Base-by-base conservation (phyloP, 2,329 filamentous ascomycete species). In the Colletotrichum nymphaeae region DNA sequence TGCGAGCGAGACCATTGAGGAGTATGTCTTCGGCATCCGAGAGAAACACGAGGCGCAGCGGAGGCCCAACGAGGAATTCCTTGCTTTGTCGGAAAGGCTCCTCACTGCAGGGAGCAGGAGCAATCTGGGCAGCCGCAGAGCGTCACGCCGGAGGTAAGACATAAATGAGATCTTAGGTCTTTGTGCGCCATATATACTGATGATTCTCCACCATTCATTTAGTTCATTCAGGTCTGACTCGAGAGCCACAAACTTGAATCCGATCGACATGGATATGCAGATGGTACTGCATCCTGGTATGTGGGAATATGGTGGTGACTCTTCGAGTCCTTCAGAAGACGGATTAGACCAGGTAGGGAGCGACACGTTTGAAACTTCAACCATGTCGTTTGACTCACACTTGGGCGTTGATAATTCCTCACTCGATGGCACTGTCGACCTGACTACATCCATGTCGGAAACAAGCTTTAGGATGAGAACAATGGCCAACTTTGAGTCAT, bases 1-100 rank as follows among this genome's bases (percentile, higher is more conserved):
- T n/a, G 37, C 42, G 11, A 46, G 60, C n/a, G 65, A 57, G n/a
- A 16, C 24, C 8, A 62, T 67, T 7, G 65, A 67, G 35, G 28
- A 67, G 6, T 37, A 60, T 42, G 65, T 67, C 9, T 67, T 67
- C 16, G 42, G 56, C 6, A 56, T 67, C 11, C 65, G 65, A 14
- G 35, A 59, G 5, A 67, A 30, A 35, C 30, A 62, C 22, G 19
- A 42, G n/a, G 65, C 12, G 14, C 46, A 52, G 12, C 14, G 16
- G 22, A 16, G n/a, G 22, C 56, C 56, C 3, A 49, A 46, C 12
- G 56, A 67, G 3, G 65, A 67, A 4, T 62, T 62, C 11, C 65
- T 28, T 1, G 65, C 65, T 3, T 6, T 67, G 5, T 67, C 65
- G 4, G 56, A 37, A 8, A 62, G 26, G 65, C 65, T 67, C 9